Evolutionary conservation across 768 basidiomycete genomes (phyloP).

Genomic region (Tylopilus vinaceipallidus): DNA sequence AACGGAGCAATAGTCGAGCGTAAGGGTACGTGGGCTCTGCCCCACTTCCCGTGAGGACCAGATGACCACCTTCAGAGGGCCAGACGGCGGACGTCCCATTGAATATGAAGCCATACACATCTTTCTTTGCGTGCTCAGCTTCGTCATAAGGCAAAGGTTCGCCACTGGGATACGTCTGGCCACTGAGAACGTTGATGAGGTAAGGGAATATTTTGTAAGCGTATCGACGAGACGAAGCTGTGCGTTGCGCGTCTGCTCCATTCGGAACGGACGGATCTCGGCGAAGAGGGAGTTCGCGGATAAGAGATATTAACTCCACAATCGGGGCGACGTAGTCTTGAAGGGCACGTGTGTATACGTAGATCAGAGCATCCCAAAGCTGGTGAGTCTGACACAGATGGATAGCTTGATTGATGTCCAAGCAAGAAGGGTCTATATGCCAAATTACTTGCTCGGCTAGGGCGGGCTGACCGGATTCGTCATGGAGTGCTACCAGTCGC

Average conservation of each 20-base stretch:
- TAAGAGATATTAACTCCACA: constrained; percentile 76
- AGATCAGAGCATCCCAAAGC: constrained; percentile 92
- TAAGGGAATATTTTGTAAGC: constrained; percentile 94
- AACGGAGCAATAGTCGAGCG: constrained; percentile 74
- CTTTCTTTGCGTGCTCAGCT: constrained; percentile 64
- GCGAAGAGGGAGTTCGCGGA: constrained; percentile 44
- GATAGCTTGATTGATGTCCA: constrained; percentile 94
- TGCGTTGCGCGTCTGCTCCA: constrained; percentile 15
- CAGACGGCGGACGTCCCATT: constrained; percentile 75
- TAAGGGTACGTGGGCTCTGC: constrained; percentile 89
- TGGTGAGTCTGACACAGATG: constrained; percentile 76
- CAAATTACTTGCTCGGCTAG: constrained; percentile 88
- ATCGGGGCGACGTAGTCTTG: constrained; percentile 87
- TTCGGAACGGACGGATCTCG: constrained; percentile 4
- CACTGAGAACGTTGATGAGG: constrained; percentile 75
- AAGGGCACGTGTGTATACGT: constrained; percentile 88
- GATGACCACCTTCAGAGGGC: constrained; percentile 73
- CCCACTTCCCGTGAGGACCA: constrained; percentile 73
- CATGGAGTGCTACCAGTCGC: constrained; percentile 74
- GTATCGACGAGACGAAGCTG: constrained; percentile 45
- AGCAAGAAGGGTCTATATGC: constrained; percentile 88
- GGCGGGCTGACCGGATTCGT: constrained; percentile 65
- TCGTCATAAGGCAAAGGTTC: constrained; percentile 65
- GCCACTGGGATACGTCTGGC: constrained; percentile 84
- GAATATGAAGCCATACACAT: constrained; percentile 82